A percentile compares a stretch with the other conserved stretches of the same genome.
Evolutionary conservation across 2,329 filamentous ascomycete genomes (phyloP).

Genomic region (Hypocrella siamensis): DNA sequence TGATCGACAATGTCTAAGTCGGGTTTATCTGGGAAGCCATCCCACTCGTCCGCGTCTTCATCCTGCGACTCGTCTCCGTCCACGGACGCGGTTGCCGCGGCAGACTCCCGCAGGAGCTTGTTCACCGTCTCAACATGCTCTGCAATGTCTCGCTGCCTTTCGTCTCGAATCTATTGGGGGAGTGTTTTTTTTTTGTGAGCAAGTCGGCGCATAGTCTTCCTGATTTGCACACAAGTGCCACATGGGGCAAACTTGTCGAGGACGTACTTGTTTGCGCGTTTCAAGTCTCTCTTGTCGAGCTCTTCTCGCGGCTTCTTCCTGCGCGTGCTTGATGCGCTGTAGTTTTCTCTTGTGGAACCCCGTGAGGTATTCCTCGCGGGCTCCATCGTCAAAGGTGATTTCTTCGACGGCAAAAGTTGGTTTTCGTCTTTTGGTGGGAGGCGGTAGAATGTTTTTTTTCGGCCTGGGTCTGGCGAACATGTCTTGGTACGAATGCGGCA

Average conservation of each 20-base stretch:
- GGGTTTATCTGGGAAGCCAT: constrained; percentile 42
- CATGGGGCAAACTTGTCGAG: neutral
- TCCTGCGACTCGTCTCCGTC: constrained; percentile 23
- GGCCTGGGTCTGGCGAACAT: constrained; percentile 42
- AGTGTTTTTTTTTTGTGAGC: too few species aligned
- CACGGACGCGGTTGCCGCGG: constrained; percentile 22
- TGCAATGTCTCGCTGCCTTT: constrained; percentile 67
- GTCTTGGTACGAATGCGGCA: neutral
- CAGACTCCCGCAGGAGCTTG: constrained; percentile 47
- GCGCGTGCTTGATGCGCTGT: constrained; percentile 69
- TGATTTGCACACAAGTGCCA: too few species aligned
- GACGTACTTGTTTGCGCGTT: constrained; percentile 55
- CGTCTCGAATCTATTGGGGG: constrained; percentile 55
- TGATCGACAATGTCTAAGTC: constrained; percentile 47
- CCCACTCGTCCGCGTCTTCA: constrained; percentile 41
- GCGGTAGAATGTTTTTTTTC: constrained; percentile 41
- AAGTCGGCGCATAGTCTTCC: neutral
- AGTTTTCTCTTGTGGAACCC: constrained; percentile 95
- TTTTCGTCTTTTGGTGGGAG: constrained; percentile 53
- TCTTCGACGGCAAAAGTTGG: constrained; percentile 49
- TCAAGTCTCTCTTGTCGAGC: constrained; percentile 63
- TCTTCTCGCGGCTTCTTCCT: constrained; percentile 63
- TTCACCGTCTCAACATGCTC: constrained; percentile 68
- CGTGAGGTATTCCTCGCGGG: constrained; percentile 75
- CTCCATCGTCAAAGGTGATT: constrained; percentile 68